These are phyloP conservation scores for Mycena capillaripes DNA, from an alignment of 768 basidiomycete genomes.

Conservation along the genomic window DNA sequence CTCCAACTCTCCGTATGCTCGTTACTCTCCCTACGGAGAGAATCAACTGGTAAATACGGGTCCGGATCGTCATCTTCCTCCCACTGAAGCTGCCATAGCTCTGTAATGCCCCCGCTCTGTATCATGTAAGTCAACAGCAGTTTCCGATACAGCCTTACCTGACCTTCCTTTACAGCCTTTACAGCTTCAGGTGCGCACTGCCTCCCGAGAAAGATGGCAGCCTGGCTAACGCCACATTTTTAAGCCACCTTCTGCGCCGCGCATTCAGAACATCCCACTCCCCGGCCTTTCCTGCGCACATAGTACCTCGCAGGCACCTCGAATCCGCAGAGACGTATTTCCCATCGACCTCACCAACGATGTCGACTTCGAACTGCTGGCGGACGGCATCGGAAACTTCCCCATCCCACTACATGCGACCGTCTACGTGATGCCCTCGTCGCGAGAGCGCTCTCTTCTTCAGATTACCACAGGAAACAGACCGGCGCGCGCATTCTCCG, in stretches of 20 bases:
- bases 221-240: not conserved
- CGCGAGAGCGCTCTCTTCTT: slow-evolving; percentile 1
- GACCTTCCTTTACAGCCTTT: not conserved
- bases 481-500: not conserved
- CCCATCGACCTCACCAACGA: slow-evolving; percentile 21
- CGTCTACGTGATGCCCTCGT: slow-evolving; percentile 11
- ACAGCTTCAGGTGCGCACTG: slow-evolving; percentile 33
- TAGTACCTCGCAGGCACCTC: not conserved
- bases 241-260: slow-evolving; percentile 25
- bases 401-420: slow-evolving; percentile 1
- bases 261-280: slow-evolving; percentile 9
- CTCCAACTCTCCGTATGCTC: not conserved
- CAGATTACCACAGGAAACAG: slow-evolving; percentile 1
- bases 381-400: not conserved
- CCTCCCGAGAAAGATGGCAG: not conserved
- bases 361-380: slow-evolving; percentile 22
- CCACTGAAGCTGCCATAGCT: not conserved
- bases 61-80: not conserved
- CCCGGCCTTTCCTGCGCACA: not conserved
- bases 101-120: not conserved
- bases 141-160: slow-evolving; percentile 21
- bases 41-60: slow-evolving; percentile 4
- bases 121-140: slow-evolving; percentile 8
- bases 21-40: not conserved
- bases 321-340: not conserved